These are phyloP conservation scores for Rhododendron vialii DNA, from an alignment of 148 eudicot species.

Conservation along the genomic window DNA sequence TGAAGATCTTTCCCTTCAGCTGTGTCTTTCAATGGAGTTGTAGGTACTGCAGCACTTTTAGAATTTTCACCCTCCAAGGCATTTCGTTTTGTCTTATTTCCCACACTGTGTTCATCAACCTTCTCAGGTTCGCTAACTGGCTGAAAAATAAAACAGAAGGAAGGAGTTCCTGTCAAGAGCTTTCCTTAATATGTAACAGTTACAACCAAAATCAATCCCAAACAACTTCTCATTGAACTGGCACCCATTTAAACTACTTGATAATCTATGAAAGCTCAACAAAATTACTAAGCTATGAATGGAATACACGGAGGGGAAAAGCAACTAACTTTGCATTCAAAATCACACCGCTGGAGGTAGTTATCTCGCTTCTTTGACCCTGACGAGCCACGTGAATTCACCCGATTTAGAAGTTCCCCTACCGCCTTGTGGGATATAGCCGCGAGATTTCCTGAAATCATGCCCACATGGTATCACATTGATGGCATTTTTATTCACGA, in stretches of 20 bases:
- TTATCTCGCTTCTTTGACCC: constrained; percentile 27
- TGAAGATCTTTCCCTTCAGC: constrained; percentile 7
- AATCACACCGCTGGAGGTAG: constrained; percentile 21
- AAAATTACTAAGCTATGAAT: too few relatives aligned
- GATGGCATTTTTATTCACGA: not conserved
- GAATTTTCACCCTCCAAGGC: constrained; percentile 12
- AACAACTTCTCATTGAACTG: not conserved
- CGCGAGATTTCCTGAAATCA: constrained; percentile 35
- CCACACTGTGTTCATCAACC: constrained; percentile 11
- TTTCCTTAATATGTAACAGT: not conserved
- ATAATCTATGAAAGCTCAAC: not conserved
- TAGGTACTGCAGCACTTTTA: constrained; percentile 13
- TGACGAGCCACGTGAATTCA: constrained; percentile 21
- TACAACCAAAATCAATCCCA: not conserved
- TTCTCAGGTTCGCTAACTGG: constrained; percentile 13
- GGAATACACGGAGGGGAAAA: not conserved
- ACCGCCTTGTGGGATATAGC: constrained; percentile 39
- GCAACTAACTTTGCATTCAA: constrained; percentile 27
- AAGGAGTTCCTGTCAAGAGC: not conserved
- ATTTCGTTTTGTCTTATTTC: constrained; percentile 1
- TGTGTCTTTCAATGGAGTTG: constrained; percentile 1
- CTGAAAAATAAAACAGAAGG: constrained; percentile 11
- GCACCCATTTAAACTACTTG: not conserved
- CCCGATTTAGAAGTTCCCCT: constrained; percentile 36
- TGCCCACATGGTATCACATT: not conserved